Percentiles rank a stretch among this genome's conserved stretches.
Conservation (phyloP, 2,329 filamentous ascomycete genomes). For the Penicillium sp. region DNA sequence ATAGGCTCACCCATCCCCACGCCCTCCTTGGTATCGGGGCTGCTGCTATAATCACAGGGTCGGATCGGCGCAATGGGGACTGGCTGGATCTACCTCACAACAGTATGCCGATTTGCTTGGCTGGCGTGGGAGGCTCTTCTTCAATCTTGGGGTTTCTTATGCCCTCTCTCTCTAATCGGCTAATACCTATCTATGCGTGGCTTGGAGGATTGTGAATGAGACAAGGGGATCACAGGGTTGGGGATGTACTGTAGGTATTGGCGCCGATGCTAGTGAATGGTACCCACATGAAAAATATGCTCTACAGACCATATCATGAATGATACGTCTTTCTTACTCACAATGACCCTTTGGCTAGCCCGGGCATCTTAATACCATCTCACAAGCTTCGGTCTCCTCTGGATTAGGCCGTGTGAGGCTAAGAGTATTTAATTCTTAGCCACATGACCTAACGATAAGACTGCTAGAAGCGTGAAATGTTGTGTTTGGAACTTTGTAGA, state of each 20-base stretch:
- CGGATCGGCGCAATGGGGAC: background rate
- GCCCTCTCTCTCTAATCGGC: background rate
- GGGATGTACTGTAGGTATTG: too few species aligned
- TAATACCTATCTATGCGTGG: slow-evolving; percentile 9
- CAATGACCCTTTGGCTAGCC: background rate
- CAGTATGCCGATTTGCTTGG: background rate
- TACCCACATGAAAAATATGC: too few species aligned
- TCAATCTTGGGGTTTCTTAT: background rate
- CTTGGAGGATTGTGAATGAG: background rate
- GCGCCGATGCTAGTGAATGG: too few species aligned
- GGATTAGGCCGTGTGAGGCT: background rate
- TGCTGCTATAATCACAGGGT: background rate
- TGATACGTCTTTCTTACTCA: background rate
- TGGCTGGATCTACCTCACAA: background rate
- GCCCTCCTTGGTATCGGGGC: background rate
- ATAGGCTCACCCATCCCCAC: background rate
- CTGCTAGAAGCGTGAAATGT: background rate
- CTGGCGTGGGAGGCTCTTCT: background rate
- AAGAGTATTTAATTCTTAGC: background rate
- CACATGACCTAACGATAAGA: background rate
- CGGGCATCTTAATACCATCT: background rate
- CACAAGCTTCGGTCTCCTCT: background rate
- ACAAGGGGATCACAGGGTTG: too few species aligned
- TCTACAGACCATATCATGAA: background rate
- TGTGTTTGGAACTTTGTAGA: background rate